Evolutionary conservation across 306 rosid species (phyloP).

Genomic region (Echinosophora koreensis): DNA sequence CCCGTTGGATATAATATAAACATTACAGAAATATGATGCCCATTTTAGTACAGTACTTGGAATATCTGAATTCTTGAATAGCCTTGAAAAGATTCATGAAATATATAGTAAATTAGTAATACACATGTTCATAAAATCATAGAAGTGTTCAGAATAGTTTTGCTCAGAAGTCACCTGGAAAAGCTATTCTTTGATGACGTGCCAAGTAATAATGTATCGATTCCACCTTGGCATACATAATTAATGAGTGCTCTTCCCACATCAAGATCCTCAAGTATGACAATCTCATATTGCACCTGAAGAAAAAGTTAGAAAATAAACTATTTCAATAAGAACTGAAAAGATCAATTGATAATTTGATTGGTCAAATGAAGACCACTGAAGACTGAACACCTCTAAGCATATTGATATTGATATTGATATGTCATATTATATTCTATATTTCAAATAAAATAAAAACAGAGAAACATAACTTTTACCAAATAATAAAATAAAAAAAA

Average conservation of each 20-base stretch:
- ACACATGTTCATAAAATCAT: background rate
- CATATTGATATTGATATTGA: too few relatives aligned
- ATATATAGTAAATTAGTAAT: background rate
- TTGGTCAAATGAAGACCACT: background rate
- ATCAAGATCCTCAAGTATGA: conserved; percentile 46
- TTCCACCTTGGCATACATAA: conserved; percentile 38
- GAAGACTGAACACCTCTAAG: background rate
- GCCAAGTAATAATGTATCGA: conserved; percentile 48
- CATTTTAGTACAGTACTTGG: conserved; percentile 48
- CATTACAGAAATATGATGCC: conserved; percentile 50
- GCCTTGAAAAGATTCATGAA: conserved; percentile 32
- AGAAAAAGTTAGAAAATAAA: background rate
- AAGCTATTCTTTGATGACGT: conserved; percentile 49
- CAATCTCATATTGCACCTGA: conserved; percentile 54
- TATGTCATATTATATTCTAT: too few relatives aligned
- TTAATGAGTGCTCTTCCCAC: conserved; percentile 49
- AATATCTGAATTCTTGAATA: conserved; percentile 48
- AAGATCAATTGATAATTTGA: background rate
- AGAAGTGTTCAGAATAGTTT: background rate
- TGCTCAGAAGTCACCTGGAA: conserved; percentile 32
- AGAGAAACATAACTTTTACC: background rate
- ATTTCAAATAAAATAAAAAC: too few relatives aligned
- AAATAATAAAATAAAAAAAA: too few relatives aligned
- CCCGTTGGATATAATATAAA: conserved; percentile 50
- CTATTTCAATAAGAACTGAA: background rate